phyloP scores from a whole-genome alignment of 106 monocot species.

The Allium fistulosum region DNA sequence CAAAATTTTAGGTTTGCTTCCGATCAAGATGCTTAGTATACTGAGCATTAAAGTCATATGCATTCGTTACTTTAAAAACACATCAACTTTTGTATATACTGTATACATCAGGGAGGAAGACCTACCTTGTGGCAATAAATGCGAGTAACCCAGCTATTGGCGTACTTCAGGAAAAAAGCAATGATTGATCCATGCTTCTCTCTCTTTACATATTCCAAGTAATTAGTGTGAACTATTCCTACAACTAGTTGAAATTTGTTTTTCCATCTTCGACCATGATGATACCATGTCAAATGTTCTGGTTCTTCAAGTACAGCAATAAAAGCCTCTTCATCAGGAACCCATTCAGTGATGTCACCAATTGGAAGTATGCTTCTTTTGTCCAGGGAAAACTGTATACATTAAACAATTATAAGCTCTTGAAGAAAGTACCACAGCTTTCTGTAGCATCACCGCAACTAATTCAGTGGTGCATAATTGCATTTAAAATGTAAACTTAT shows the following conservation, averaged over 20 bases:
- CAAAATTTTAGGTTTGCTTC: no score
- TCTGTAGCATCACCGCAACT: no score
- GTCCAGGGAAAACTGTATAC: slow-evolving; percentile 59
- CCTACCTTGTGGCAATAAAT: slow-evolving; percentile 90
- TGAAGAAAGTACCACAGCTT: not conserved
- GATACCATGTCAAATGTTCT: slow-evolving; percentile 93
- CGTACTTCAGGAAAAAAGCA: slow-evolving; percentile 55
- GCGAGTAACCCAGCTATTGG: slow-evolving; percentile 73
- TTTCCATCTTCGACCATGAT: slow-evolving; percentile 92
- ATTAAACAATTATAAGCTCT: not conserved
- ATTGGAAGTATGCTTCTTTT: slow-evolving; percentile 78
- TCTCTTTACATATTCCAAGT: slow-evolving; percentile 90
- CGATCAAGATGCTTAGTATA: no score
- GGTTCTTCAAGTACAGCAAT: slow-evolving; percentile 92
- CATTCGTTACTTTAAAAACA: no score
- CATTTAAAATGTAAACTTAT: no score
- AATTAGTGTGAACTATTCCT: slow-evolving; percentile 90
- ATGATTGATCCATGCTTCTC: slow-evolving; percentile 61
- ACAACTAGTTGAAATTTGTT: slow-evolving; percentile 69
- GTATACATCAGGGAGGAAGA: no score
- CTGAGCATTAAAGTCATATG: no score
- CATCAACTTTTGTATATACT: no score
- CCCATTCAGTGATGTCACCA: slow-evolving; percentile 72
- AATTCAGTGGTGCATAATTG: no score
- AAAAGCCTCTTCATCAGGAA: slow-evolving; percentile 73